Evolutionary conservation across 2,329 filamentous ascomycete species (phyloP), one percentile per base, ranked within the genome.

Genomic region (Madurella fahalii): DNA sequence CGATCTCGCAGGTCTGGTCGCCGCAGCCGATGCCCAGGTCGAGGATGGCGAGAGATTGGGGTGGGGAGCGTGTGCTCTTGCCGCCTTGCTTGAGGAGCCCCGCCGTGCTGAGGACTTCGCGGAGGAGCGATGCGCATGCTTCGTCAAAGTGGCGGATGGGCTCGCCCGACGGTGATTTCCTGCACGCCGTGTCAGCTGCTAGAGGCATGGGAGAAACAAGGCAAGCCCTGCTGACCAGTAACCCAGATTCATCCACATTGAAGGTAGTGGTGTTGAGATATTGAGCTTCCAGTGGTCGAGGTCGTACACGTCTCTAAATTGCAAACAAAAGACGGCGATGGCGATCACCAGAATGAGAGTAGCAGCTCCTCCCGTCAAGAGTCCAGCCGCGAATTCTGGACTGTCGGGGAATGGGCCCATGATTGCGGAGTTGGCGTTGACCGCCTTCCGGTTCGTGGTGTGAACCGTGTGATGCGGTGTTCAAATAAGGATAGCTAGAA

Each of bases 221-320:
- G 25, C 25, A 25, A 25, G 7, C 25, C 4, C 25, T 25, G 4
- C 25, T 25, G 25, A 25, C 44, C 51, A 53, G n/a, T 48, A 53
- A 4, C 45, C 45, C 44, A 53, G 8, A 13, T 48, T 48, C 45
- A 48, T 53, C 51, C 51, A 53, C 51, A 52, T 40, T 18, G 50
- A 47, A 4, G 13, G n/a, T 5, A 52, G 15, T 17, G 50, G 50
- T 11, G 20, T 13, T 18, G 20, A 42, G 11, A 47, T 15, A 18
- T 52, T 52, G 16, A 52, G 34, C 34, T 52, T 52, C 50, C 50
- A 52, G 43, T 52, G 50, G 20, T 52, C 50, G 18, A 52, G 50
- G 37, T 46, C 43, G 37, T 52, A 52, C 13, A 15, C 9, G n/a
- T 47, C 34, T 9, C 40, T 20, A 13, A 18, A 40, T 13, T 13